Percentiles rank a stretch among this genome's conserved stretches.
Conservation (phyloP, 2,329 filamentous ascomycete genomes). For the Neonectria punicea region DNA sequence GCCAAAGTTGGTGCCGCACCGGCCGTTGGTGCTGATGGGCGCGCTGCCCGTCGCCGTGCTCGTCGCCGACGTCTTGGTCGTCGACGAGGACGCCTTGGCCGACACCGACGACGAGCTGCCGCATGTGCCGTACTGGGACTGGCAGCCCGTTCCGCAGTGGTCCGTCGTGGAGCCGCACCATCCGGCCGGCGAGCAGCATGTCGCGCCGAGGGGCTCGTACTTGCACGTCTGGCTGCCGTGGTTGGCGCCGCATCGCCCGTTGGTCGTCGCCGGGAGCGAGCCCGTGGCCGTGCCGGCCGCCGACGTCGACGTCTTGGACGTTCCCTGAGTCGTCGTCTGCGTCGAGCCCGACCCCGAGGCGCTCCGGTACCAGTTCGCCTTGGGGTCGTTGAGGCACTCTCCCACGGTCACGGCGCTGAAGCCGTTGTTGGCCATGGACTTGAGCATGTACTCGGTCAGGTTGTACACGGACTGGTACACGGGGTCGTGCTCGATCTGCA, state of each 20-base stretch:
- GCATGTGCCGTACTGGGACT: conserved; percentile 47
- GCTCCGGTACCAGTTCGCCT: conserved; percentile 62
- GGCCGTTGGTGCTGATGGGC: conserved; percentile 33
- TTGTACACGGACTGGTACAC: conserved; percentile 57
- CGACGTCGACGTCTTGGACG: conserved; percentile 23
- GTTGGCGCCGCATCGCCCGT: conserved; percentile 40
- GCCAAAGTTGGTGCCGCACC: conserved; percentile 42
- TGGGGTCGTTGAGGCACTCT: conserved; percentile 64
- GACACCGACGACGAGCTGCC: conserved; percentile 21
- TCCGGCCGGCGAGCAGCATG: conserved; percentile 38
- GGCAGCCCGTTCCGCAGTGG: conserved; percentile 55
- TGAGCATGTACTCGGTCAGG: conserved; percentile 56
- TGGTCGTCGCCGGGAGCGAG: conserved; percentile 34
- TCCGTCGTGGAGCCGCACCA: conserved; percentile 53
- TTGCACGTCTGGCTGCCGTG: conserved; percentile 36
- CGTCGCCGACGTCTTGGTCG: conserved; percentile 3
- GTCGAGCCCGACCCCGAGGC: neutral
- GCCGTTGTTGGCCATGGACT: conserved; percentile 52
- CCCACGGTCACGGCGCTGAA: conserved; percentile 58
- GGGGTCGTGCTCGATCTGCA: conserved; percentile 65
- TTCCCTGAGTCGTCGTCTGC: conserved; percentile 5
- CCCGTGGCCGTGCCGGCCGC: conserved; percentile 22
- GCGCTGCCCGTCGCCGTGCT: conserved; percentile 12
- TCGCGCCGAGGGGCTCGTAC: conserved; percentile 28
- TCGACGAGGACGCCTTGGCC: conserved; percentile 13